Evolutionary conservation across 257 asterid genomes (phyloP).

Genomic region (Forsythia viridissima): DNA sequence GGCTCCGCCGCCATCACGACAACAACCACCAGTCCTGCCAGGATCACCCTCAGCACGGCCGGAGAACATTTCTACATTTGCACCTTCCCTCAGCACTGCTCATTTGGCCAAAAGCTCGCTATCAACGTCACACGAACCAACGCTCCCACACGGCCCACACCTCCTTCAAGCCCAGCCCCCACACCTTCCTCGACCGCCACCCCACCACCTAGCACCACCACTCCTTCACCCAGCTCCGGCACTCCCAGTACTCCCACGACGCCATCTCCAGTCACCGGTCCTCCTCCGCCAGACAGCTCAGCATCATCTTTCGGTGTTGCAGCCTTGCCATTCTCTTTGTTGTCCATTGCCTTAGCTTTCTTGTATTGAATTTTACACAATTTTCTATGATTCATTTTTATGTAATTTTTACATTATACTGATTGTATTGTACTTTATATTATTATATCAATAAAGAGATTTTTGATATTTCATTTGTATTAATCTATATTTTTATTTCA

Average conservation of each 20-base stretch:
- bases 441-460: constrained; percentile 21
- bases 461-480: background rate
- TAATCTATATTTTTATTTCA: background rate
- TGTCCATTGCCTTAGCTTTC: constrained; percentile 58
- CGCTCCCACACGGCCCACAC: constrained; percentile 30
- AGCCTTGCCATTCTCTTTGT: constrained; percentile 53
- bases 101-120: constrained; percentile 59
- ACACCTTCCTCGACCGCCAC: constrained; percentile 28
- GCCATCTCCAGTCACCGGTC: constrained; percentile 28
- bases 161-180: constrained; percentile 24
- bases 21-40: constrained; percentile 54
- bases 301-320: constrained; percentile 50
- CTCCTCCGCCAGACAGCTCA: constrained; percentile 50
- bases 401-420: constrained; percentile 15
- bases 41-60: constrained; percentile 46
- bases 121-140: constrained; percentile 54
- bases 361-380: constrained; percentile 30
- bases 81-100: constrained; percentile 57
- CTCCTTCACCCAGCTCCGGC: constrained; percentile 35
- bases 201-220: constrained; percentile 25
- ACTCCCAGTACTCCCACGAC: constrained; percentile 27
- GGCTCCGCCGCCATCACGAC: constrained; percentile 30
- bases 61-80: constrained; percentile 77
- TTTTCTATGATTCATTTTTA: constrained; percentile 23
- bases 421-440: background rate